phyloP scores from a whole-genome alignment of 768 basidiomycete genomes.

The Tricholoma matsutake region DNA sequence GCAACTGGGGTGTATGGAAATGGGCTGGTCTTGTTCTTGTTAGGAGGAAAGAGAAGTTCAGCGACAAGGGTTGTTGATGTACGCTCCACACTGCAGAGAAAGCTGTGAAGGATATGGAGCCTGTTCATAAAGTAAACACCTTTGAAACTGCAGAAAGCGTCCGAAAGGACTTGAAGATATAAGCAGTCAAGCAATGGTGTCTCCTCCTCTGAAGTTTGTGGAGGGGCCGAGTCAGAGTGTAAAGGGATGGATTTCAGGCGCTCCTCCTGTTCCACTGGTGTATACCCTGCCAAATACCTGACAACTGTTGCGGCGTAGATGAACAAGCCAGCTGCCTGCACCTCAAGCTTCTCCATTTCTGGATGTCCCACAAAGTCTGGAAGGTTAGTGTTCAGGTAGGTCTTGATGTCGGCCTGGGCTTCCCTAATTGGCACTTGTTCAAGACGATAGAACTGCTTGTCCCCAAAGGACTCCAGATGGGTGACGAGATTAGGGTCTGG shows the following conservation, averaged over 20 bases:
- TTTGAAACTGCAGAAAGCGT: too few species aligned
- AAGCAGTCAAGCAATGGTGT: too few species aligned
- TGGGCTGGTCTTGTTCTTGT: too few species aligned
- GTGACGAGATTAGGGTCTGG: background rate
- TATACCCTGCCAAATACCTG: slow-evolving; percentile 10
- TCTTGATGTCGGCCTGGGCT: background rate
- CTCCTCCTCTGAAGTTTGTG: background rate
- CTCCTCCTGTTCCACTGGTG: background rate
- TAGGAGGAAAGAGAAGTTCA: too few species aligned
- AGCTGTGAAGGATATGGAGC: too few species aligned
- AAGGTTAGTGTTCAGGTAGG: background rate
- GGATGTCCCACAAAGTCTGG: background rate
- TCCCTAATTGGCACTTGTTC: background rate
- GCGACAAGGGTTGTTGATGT: too few species aligned
- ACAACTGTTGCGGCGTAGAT: slow-evolving; percentile 27
- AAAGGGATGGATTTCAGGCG: too few species aligned
- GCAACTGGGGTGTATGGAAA: too few species aligned
- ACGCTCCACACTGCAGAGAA: too few species aligned
- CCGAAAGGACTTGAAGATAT: too few species aligned
- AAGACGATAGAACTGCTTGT: background rate
- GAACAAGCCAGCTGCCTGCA: slow-evolving; percentile 21
- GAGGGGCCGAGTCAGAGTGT: too few species aligned
- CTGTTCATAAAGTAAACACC: too few species aligned
- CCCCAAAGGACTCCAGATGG: background rate
- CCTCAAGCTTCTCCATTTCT: slow-evolving; percentile 10